phyloP scores from a whole-genome alignment of 768 basidiomycete genomes.

The Lactifluus volemus region DNA sequence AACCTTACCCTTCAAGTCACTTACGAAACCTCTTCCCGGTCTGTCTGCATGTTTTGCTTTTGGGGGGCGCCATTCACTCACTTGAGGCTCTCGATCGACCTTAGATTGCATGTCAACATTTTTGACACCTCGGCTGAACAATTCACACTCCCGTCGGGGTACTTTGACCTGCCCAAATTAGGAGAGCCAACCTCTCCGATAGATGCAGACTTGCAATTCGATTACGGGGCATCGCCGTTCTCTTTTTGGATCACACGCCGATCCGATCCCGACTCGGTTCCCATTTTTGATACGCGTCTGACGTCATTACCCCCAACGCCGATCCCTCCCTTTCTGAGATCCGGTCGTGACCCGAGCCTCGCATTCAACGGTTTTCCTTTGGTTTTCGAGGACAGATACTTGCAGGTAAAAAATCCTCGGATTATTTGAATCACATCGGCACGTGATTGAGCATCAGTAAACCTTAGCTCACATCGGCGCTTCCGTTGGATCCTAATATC shows the following conservation, averaged over 20 bases:
- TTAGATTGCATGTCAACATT: slow-evolving; percentile 60
- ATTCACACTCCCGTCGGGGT: slow-evolving; percentile 54
- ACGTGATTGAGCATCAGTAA: background rate
- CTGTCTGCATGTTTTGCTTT: slow-evolving; percentile 5
- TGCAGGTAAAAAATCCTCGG: slow-evolving; percentile 39
- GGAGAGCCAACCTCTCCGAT: slow-evolving; percentile 25
- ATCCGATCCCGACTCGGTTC: slow-evolving; percentile 41
- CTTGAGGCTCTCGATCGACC: slow-evolving; percentile 30
- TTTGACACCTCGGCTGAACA: slow-evolving; percentile 52
- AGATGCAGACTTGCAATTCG: slow-evolving; percentile 59
- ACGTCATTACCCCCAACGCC: slow-evolving; percentile 53
- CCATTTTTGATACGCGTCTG: slow-evolving; percentile 64
- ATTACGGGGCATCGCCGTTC: slow-evolving; percentile 56
- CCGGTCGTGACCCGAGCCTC: slow-evolving; percentile 40
- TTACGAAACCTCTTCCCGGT: slow-evolving; percentile 52
- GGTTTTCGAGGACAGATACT: slow-evolving; percentile 73
- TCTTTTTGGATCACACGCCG: slow-evolving; percentile 75
- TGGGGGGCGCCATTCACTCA: slow-evolving; percentile 11
- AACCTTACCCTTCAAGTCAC: slow-evolving; percentile 57
- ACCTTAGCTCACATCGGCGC: slow-evolving; percentile 53
- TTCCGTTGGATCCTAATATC: slow-evolving; percentile 60
- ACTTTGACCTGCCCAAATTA: slow-evolving; percentile 31
- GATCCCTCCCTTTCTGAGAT: slow-evolving; percentile 41
- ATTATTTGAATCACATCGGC: background rate
- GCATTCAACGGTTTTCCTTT: slow-evolving; percentile 57